Evolutionary conservation across 2,329 filamentous ascomycete species (phyloP).

Genomic region (Penicillium paneum): DNA sequence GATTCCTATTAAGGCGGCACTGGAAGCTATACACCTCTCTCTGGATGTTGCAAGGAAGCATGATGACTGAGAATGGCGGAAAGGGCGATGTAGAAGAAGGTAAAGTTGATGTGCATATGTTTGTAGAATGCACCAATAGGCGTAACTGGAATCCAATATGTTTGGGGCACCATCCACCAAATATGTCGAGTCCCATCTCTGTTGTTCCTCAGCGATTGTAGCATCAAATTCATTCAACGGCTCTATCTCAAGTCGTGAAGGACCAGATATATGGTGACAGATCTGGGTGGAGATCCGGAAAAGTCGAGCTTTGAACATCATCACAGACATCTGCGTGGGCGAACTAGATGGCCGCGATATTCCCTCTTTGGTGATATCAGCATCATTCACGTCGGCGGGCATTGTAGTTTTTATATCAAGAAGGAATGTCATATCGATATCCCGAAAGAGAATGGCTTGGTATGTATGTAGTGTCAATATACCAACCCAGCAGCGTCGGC

Average conservation of each 20-base stretch:
- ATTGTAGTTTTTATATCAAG: slow-evolving; percentile 22
- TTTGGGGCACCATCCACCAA: slow-evolving; percentile 15
- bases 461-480: slow-evolving; percentile 33
- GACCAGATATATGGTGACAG: slow-evolving; percentile 20
- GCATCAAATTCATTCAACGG: slow-evolving; percentile 11
- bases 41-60: slow-evolving; percentile 9
- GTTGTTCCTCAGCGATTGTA: slow-evolving; percentile 16
- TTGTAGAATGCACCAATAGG: slow-evolving; percentile 30
- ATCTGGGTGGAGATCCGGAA: slow-evolving; percentile 29
- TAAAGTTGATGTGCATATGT: slow-evolving; percentile 32
- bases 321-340: slow-evolving; percentile 35
- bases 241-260: slow-evolving; percentile 6
- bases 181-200: slow-evolving; percentile 18
- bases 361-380: slow-evolving; percentile 12
- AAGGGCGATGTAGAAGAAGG: slow-evolving; percentile 29
- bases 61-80: slow-evolving; percentile 8
- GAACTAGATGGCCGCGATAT: slow-evolving; percentile 12
- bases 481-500: slow-evolving; percentile 33
- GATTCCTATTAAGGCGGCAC: slow-evolving; percentile 20
- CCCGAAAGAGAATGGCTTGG: slow-evolving; percentile 27
- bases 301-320: slow-evolving; percentile 28
- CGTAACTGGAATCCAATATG: slow-evolving; percentile 23
- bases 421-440: slow-evolving; percentile 23
- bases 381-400: slow-evolving; percentile 27
- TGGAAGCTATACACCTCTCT: slow-evolving; percentile 21